A percentile compares a stretch with the other conserved stretches of the same genome.
Conservation (phyloP, 179 eudicot species). For the Silene vulgaris region DNA sequence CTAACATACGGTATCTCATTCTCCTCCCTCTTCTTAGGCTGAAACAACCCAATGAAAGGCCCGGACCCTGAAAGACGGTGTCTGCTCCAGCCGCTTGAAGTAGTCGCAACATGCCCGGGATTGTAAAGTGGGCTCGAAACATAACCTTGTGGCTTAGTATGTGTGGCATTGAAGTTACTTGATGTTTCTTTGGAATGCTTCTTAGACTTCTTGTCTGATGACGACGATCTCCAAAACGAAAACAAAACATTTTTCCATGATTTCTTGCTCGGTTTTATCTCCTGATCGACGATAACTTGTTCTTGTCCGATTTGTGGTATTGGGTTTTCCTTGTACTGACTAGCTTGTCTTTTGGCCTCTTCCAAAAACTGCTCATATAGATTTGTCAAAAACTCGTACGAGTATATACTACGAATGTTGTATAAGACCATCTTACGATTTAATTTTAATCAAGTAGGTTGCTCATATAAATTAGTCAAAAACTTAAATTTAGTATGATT, state of each 20-base stretch:
- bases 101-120: neutral
- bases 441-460: too few relatives aligned
- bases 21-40: constrained; percentile 20
- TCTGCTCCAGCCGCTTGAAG: neutral
- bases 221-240: constrained; percentile 23
- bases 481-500: too few relatives aligned
- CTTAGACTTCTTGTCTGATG: constrained; percentile 20
- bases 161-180: neutral
- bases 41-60: constrained; percentile 22
- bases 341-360: constrained; percentile 26
- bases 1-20: constrained; percentile 26
- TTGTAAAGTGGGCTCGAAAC: constrained; percentile 26
- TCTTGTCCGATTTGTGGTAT: neutral
- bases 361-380: constrained; percentile 24
- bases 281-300: neutral
- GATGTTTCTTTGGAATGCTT: neutral
- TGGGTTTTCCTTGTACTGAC: neutral
- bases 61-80: constrained; percentile 23
- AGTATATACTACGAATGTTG: too few relatives aligned
- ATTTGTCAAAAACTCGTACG: neutral
- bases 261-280: constrained; percentile 21
- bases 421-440: too few relatives aligned
- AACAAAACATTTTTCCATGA: constrained; percentile 30
- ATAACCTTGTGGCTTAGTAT: neutral
- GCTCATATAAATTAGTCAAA: too few relatives aligned